These are phyloP conservation scores for Coelastrella sp. DNA, from an alignment of 139 green algal species.

Conservation along the genomic window DNA sequence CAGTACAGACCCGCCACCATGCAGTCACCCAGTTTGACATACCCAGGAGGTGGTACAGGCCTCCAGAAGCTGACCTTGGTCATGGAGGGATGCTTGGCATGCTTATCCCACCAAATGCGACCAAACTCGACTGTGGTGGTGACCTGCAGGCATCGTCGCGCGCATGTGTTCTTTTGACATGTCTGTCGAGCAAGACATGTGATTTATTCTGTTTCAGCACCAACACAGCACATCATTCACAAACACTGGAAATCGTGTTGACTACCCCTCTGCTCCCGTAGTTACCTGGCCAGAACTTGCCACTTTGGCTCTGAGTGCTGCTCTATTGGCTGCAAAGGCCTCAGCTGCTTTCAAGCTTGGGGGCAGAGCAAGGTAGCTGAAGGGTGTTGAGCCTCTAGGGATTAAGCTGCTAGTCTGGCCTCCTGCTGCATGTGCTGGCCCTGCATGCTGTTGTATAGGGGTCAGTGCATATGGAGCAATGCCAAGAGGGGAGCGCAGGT, in stretches of 20 bases:
- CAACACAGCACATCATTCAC: too few relatives aligned
- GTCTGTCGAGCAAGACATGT: too few relatives aligned
- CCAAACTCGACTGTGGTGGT: slow-evolving; percentile 72
- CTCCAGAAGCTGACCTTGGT: slow-evolving; percentile 62
- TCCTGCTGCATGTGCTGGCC: neutral
- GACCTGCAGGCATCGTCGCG: too few relatives aligned
- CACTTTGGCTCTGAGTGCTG: slow-evolving; percentile 37
- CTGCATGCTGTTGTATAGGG: neutral
- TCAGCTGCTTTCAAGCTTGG: neutral
- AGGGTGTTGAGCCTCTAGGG: neutral
- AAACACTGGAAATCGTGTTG: too few relatives aligned
- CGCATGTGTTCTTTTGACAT: too few relatives aligned
- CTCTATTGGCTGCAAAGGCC: slow-evolving; percentile 5
- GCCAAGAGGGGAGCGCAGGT: slow-evolving; percentile 77
- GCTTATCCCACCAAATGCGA: slow-evolving; percentile 83
- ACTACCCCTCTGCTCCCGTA: too few relatives aligned
- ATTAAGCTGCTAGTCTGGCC: neutral
- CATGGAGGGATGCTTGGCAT: slow-evolving; percentile 49
- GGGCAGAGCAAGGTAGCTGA: neutral
- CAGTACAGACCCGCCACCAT: slow-evolving; percentile 67
- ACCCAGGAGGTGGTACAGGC: slow-evolving; percentile 77
- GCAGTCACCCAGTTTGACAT: slow-evolving; percentile 77
- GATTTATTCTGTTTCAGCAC: too few relatives aligned
- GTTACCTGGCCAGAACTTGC: slow-evolving; percentile 18
- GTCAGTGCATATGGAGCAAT: slow-evolving; percentile 73